Base-by-base conservation (phyloP, 805 yeast genomes). In the Dipodascus albidus region DNA sequence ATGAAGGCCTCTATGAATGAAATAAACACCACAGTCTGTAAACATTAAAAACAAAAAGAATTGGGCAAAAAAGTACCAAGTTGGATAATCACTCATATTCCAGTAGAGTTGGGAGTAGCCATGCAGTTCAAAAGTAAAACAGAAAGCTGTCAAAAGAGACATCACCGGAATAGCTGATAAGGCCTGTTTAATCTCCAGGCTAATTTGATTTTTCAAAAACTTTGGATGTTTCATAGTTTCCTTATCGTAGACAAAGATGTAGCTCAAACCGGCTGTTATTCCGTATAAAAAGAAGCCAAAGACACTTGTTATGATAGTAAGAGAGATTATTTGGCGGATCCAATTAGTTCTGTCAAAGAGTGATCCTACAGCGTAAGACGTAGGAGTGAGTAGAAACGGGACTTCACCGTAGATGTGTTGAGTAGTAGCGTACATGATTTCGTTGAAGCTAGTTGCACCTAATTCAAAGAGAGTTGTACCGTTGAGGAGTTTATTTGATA, bases 221-320 rank as follows among this genome's bases (percentile, higher is more conserved):
- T 96, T 79, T 55, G 99, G 99, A 68, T 93, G 99, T 70, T 91
- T 87, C 77, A 91, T 88, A 55, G 88, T 87, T 53, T 82, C 82
- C 65, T 83, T 85, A 70, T 93, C 97, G 66, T 87, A 93, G 22
- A 93, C 81, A 60, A 84, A 80, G 38, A 74, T 60, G 67, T 86
- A 93, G 9, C 95, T 82, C n/a, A 85, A 61, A 15, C 82, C 74
- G 2, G 98, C 98, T 52, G 81, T 83, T 19, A 71, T 60, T 47
- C 89, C 72, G 68, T 93, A 93, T 48, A 91, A 69, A n/a, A 82
- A 41, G 86, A 91, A 83, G 47, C 98, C 99, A 62, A 91, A 90
- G 3, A 91, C 54, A 31, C 88, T 78, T 60, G 89, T 85, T 48
- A 90, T 67, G 9, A 81, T 54, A 60, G 83, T 81, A 50, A 91